Conservation (phyloP, 345 rosid species). For the Citrus sinensis region DNA sequence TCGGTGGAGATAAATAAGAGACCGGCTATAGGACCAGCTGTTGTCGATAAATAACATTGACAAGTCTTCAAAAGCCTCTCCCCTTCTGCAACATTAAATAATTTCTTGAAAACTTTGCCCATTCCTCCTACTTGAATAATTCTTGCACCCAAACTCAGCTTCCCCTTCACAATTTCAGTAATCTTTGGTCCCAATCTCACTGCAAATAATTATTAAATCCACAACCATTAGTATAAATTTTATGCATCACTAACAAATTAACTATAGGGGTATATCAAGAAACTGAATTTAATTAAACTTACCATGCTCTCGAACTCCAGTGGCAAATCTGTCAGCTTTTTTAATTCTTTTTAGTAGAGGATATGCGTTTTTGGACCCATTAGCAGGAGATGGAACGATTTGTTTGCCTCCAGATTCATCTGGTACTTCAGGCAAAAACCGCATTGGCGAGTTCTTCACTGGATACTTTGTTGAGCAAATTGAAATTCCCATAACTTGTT, state of each 20-base stretch:
- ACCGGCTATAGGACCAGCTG: slow-evolving; percentile 48
- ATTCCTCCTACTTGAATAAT: slow-evolving; percentile 43
- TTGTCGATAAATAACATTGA: slow-evolving; percentile 42
- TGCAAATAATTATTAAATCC: background rate
- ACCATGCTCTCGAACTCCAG: slow-evolving; percentile 52
- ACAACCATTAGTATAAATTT: background rate
- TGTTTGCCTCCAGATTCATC: slow-evolving; percentile 14
- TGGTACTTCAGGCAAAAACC: slow-evolving; percentile 22
- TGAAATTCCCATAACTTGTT: slow-evolving; percentile 28
- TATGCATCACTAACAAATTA: background rate
- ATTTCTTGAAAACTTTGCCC: slow-evolving; percentile 35
- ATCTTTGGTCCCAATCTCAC: slow-evolving; percentile 17
- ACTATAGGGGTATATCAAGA: background rate
- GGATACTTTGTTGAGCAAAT: slow-evolving; percentile 26
- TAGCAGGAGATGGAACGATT: slow-evolving; percentile 37
- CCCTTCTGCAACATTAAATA: slow-evolving; percentile 29
- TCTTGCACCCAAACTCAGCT: slow-evolving; percentile 33
- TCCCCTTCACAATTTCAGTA: slow-evolving; percentile 13
- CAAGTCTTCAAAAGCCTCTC: slow-evolving; percentile 48
- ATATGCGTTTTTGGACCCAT: slow-evolving; percentile 22
- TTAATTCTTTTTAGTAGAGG: slow-evolving; percentile 40
- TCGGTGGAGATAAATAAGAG: slow-evolving; percentile 41
- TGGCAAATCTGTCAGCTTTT: slow-evolving; percentile 41
- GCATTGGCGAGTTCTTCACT: slow-evolving; percentile 32
- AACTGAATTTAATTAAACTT: slow-evolving; percentile 5